A percentile compares a stretch with the other conserved stretches of the same genome.
phyloP scores from a whole-genome alignment of 2,329 filamentous ascomycete species.

The Bipolaris zeicola region DNA sequence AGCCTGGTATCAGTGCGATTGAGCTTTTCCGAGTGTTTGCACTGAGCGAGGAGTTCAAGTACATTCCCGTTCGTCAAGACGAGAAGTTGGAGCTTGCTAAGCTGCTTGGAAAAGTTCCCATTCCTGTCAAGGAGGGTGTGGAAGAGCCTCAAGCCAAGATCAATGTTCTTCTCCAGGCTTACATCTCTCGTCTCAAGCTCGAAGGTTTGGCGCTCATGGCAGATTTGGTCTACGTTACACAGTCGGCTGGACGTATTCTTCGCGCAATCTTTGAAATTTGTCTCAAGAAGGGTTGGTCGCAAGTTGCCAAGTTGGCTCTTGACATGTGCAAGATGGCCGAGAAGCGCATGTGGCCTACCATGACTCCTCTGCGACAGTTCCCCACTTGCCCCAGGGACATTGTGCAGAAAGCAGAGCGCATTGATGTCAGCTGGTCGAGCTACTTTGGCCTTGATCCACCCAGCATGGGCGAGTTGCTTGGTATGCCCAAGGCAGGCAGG shows the following conservation, averaged over 20 bases:
- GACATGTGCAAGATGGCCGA: conserved; percentile 99
- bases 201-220: conserved; percentile 96
- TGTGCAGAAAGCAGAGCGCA: conserved; percentile 88
- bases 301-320: conserved; percentile 87
- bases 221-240: conserved; percentile 97
- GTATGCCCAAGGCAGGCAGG: conserved; percentile 85
- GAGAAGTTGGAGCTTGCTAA: conserved; percentile 97
- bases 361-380: conserved; percentile 94
- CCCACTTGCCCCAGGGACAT: conserved; percentile 78
- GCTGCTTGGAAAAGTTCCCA: conserved; percentile 84
- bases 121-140: conserved; percentile 96
- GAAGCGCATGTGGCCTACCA: conserved; percentile 99
- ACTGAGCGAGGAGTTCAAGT: conserved; percentile 97
- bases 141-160: conserved; percentile 98
- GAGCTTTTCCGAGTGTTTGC: conserved; percentile 97
- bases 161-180: conserved; percentile 95
- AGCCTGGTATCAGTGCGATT: conserved; percentile 89
- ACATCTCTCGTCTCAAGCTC: conserved; percentile 91
- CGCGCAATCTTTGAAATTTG: conserved; percentile 96
- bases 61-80: conserved; percentile 95
- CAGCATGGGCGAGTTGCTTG: conserved; percentile 91
- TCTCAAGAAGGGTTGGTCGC: conserved; percentile 95
- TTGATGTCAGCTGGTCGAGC: conserved; percentile 89
- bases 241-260: conserved; percentile 94
- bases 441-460: conserved; percentile 98